Base-by-base conservation (phyloP, 306 rosid species). In the Bauhinia variegata region DNA sequence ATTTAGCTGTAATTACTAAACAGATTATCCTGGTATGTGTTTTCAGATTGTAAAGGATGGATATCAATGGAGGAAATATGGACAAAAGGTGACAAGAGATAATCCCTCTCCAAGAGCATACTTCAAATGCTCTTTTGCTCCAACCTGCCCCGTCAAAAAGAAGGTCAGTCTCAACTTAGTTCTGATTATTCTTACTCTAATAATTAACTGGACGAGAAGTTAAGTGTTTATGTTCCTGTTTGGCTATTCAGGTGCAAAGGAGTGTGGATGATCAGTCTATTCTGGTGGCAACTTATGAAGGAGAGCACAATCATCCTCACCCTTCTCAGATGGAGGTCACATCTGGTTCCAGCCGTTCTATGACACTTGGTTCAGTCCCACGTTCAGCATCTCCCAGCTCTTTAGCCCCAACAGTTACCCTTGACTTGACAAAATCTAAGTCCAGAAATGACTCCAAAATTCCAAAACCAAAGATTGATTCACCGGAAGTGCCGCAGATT, bases 71-170 rank as follows among this genome's bases (percentile, higher is more conserved):
- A 83, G 99, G 78, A 95, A 95, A 76, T 95, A 95, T 72, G 99
- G 99, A 18, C 99, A 95, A 60, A 95, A 95, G 74, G 99, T 95
- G 64, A 95, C 99, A 5, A 90, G 99, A 76, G 99, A 95, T 68
- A 95, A 95, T 63, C 99, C 99, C 67, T 90, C 80, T 41, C 99
- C 99, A 23, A 83, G 99, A 80, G 99, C 99, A 50, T 95, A 95
- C 83, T 95, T 95, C 91, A 95, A 88, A 77, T 95, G 99, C 82
- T 95, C 99, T 44, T 95, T 95, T 72, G 99, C 99, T 74, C 99
- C 99, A 51, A 79, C 74, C 46, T 95, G 99, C 72, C 96, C 95
- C 7, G 99, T 95, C 16, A 95, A 95, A 75, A 95, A 90, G 95
- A 95, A 95, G 97, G 99, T 95, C 72, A 69, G 38, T 23, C 5